Evolutionary conservation across 305 asterid genomes (phyloP), one percentile per base, ranked within the genome.

Genomic region (Solanum hybrid): DNA sequence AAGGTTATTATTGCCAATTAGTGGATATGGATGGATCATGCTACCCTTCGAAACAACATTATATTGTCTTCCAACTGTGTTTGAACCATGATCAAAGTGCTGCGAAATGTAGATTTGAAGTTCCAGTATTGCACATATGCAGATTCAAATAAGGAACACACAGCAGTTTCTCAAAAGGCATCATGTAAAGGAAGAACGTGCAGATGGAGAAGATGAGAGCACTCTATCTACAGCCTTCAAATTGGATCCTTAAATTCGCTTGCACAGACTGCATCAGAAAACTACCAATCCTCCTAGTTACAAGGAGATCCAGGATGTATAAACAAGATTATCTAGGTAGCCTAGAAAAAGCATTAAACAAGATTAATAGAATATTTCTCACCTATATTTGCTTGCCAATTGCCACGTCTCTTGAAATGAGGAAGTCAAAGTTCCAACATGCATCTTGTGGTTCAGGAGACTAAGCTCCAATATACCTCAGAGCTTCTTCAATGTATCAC

Each of bases 381-480:
- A 85, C 88, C 76, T 85, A 31, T 51, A 29, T 16, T 83, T 42
- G 87, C 73, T 83, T 16, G 87, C 69, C 87, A 85, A 57, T 57
- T 85, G 88, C 76, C 31, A 57, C 12, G 20, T 31, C 61, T 42
- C 57, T 89, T 33, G 64, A 35, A 69, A 78, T 33, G 64, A 57
- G 86, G 87, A 89, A 35, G 61, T 36, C 36, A 61, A 46, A 77
- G 79, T 77, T 57, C 78, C 87, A 79, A 64, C 51, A 31, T 57
- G n/a, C 75, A 61, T 85, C 88, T 84, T 29, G 88, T 51, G 42
- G 88, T 61, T 84, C 74, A 57, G 88, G 76, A 85, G 46, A 85
- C 82, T 35, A 85, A 88, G 90, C 89, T 90, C 93, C 88, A 46
- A 71, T 86, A 10, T 36, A 74, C 93, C 91, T 89, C 88, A 61